Conservation (phyloP, 306 rosid genomes). For the Inga oerstediana region DNA sequence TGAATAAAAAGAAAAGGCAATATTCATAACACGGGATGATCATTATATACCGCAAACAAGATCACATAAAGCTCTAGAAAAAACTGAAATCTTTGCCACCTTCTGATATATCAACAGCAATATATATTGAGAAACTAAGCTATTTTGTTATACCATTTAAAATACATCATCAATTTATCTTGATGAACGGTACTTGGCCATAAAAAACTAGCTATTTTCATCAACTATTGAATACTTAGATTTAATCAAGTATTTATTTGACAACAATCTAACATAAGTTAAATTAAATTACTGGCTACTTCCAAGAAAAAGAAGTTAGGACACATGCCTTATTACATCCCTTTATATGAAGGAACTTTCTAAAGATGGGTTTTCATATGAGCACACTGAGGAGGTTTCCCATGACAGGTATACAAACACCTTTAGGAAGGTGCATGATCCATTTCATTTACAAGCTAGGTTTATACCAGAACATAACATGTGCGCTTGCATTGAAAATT, state of each 20-base stretch:
- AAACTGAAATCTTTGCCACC: constrained; percentile 12
- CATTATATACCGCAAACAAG: constrained; percentile 18
- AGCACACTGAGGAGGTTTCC: constrained; percentile 10
- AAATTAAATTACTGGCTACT: neutral
- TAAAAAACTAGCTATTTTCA: constrained; percentile 9
- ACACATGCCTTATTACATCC: constrained; percentile 9
- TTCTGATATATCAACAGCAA: constrained; percentile 19
- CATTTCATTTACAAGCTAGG: constrained; percentile 23
- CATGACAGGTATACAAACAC: constrained; percentile 24
- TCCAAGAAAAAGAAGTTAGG: too few species aligned
- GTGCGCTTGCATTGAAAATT: constrained; percentile 1
- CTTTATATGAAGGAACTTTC: constrained; percentile 23
- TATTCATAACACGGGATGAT: constrained; percentile 32
- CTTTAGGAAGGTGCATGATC: constrained; percentile 13
- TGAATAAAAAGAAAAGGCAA: constrained; percentile 31
- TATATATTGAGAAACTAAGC: neutral
- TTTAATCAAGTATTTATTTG: constrained; percentile 12
- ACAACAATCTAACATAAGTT: constrained; percentile 19
- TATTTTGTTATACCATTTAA: neutral
- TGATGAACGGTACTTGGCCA: neutral
- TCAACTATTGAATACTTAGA: constrained; percentile 3
- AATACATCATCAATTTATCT: neutral
- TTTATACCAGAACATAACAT: neutral
- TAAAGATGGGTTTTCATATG: constrained; percentile 17
- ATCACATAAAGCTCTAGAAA: constrained; percentile 22